phyloP scores from a whole-genome alignment of 1,139 yeast genomes.

The Ashbya aceris region DNA sequence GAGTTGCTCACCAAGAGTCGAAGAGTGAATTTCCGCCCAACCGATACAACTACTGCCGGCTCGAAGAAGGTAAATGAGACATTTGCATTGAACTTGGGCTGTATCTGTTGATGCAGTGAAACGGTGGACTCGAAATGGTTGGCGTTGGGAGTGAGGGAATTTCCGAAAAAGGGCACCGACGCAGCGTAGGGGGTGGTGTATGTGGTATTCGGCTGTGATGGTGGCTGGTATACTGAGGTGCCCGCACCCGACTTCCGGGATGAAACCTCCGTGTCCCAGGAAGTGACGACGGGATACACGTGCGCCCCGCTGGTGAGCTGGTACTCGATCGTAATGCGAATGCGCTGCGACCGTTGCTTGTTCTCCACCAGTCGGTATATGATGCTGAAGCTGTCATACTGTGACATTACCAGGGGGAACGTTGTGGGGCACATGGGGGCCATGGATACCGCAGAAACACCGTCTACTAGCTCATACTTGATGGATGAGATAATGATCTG shows the following conservation, averaged over 20 bases:
- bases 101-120: conserved; percentile 1
- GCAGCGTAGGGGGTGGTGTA: conserved; percentile 17
- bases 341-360: conserved; percentile 18
- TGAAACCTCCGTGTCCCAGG: conserved; percentile 29
- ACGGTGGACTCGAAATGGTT: not conserved
- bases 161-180: conserved; percentile 12
- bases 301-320: conserved; percentile 6
- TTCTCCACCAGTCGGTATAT: conserved; percentile 21
- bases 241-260: conserved; percentile 15
- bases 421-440: conserved; percentile 17
- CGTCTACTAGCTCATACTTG: conserved; percentile 19
- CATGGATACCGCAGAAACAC: conserved; percentile 14
- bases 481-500: conserved; percentile 4
- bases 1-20: conserved; percentile 24
- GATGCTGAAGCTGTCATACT: conserved; percentile 24
- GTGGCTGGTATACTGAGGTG: conserved; percentile 6
- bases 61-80: conserved; percentile 7
- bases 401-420: conserved; percentile 17
- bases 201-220: conserved; percentile 15
- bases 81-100: conserved; percentile 13
- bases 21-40: conserved; percentile 19
- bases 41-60: conserved; percentile 1
- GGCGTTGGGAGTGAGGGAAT: not conserved
- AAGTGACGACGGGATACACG: conserved; percentile 18
- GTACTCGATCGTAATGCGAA: conserved; percentile 20